Conservation (phyloP, 2,329 filamentous ascomycete species). For the Mollisia scopiformis region DNA sequence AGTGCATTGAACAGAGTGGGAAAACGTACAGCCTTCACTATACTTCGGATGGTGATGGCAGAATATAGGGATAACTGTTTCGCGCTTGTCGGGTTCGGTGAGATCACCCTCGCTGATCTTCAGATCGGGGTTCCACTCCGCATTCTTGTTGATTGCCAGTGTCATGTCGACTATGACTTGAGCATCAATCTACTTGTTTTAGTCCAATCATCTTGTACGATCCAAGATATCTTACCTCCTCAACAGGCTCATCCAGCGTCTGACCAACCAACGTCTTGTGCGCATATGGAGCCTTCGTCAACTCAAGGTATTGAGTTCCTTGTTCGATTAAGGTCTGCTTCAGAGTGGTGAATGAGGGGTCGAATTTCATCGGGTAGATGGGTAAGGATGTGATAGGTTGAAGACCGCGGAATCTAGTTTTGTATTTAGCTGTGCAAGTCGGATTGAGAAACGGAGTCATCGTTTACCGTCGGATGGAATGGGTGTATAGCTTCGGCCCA, state of each 20-base stretch:
- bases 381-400: constrained; percentile 2
- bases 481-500: background rate
- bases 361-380: constrained; percentile 1
- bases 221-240: background rate
- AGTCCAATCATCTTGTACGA: background rate
- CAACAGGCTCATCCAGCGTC: constrained; percentile 6
- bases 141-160: constrained; percentile 8
- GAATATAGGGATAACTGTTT: background rate
- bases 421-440: background rate
- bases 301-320: constrained; percentile 1
- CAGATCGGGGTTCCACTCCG: background rate
- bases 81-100: background rate
- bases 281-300: background rate
- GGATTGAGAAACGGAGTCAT: background rate
- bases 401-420: background rate
- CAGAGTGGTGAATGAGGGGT: background rate
- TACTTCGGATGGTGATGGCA: background rate
- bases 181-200: constrained; percentile 5
- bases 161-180: constrained; percentile 11
- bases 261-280: constrained; percentile 4
- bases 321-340: background rate
- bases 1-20: background rate
- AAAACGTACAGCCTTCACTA: constrained; percentile 3
- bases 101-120: background rate
- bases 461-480: background rate